phyloP scores from a whole-genome alignment of 257 asterid species.

The Penstemon eatonii region DNA sequence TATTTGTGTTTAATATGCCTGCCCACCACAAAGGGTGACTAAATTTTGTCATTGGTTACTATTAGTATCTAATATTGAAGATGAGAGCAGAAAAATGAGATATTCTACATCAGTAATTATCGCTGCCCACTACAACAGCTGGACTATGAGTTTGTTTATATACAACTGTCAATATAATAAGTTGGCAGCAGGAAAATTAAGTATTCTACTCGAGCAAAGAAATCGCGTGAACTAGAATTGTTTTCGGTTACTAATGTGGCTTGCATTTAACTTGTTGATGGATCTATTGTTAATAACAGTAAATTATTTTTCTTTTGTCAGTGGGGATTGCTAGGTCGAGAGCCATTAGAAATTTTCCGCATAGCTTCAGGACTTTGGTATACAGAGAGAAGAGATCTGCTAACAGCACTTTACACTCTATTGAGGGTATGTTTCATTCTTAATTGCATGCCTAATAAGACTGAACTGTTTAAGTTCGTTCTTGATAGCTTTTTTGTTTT shows the following conservation, averaged over 20 bases:
- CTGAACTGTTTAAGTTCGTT: background rate
- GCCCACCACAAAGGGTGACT: no score
- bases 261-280: slow-evolving; percentile 5
- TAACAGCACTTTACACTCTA: slow-evolving; percentile 76
- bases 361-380: slow-evolving; percentile 95
- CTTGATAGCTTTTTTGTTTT: slow-evolving; percentile 11
- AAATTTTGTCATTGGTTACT: background rate
- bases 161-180: background rate
- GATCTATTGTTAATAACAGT: slow-evolving; percentile 18
- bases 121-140: background rate
- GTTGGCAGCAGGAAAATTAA: slow-evolving; percentile 1
- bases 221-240: background rate
- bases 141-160: slow-evolving; percentile 9
- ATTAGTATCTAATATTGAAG: background rate
- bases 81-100: background rate
- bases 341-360: slow-evolving; percentile 78
- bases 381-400: slow-evolving; percentile 86
- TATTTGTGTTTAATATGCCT: background rate
- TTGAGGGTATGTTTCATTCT: slow-evolving; percentile 64
- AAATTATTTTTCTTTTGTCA: slow-evolving; percentile 34
- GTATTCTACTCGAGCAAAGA: slow-evolving; percentile 14
- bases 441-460: slow-evolving; percentile 20
- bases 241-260: slow-evolving; percentile 19
- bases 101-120: background rate
- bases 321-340: slow-evolving; percentile 93